A percentile compares a stretch with the other conserved stretches of the same genome.
These are phyloP conservation scores for Durusdinium trenchii DNA, from an alignment of 73 alveolate genomes.

Conservation along the genomic window DNA sequence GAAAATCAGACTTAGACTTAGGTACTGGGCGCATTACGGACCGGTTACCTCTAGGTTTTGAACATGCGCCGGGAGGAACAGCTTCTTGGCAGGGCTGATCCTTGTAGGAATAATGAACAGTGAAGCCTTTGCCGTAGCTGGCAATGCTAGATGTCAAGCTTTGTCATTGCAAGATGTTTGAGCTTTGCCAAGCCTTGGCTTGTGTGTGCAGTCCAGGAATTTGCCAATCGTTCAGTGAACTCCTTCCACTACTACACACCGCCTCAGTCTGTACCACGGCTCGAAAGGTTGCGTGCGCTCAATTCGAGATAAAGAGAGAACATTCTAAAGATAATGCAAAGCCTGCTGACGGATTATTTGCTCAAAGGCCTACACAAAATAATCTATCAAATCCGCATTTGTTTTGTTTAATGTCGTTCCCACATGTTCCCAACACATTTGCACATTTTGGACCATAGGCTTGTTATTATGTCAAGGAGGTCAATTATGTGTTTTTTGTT, in stretches of 20 bases:
- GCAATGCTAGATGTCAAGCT: background rate
- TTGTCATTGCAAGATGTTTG: too few species aligned
- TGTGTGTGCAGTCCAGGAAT: background rate
- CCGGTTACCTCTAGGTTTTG: constrained; percentile 65
- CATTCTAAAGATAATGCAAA: background rate
- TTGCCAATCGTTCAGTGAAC: constrained; percentile 84
- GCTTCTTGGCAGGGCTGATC: background rate
- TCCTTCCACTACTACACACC: constrained; percentile 78
- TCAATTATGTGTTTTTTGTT: too few species aligned
- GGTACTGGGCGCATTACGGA: constrained; percentile 76
- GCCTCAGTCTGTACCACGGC: constrained; percentile 41
- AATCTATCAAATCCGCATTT: too few species aligned
- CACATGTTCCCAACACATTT: too few species aligned
- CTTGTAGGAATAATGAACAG: background rate
- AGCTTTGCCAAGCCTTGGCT: background rate
- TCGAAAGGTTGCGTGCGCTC: background rate
- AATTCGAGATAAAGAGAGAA: too few species aligned
- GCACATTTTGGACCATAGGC: too few species aligned
- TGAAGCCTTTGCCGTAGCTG: background rate
- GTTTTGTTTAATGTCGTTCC: too few species aligned
- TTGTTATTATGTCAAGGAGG: background rate
- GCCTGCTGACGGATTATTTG: background rate
- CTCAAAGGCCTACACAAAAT: too few species aligned
- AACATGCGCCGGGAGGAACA: constrained; percentile 75
- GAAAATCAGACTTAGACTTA: background rate